phyloP scores from a whole-genome alignment of 805 yeast species.

The Pichia scutulata region DNA sequence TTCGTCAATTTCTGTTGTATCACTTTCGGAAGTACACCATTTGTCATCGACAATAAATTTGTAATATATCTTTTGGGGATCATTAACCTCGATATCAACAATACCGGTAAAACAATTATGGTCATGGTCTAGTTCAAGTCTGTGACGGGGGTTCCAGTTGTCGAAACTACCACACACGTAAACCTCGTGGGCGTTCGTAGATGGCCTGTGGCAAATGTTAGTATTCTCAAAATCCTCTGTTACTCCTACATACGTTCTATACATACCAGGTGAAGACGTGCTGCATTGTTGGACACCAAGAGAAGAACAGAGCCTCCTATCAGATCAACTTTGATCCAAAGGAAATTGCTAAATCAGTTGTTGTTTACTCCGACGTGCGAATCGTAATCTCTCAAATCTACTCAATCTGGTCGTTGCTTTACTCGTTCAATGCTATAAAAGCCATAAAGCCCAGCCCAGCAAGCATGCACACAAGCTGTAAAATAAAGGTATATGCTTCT shows the following conservation, averaged over 20 bases:
- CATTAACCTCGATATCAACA: background rate
- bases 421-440: conserved; percentile 40
- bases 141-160: conserved; percentile 44
- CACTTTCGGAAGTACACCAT: conserved; percentile 39
- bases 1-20: conserved; percentile 33
- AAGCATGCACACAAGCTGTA: conserved; percentile 42
- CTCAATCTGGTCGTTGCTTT: background rate
- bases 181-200: conserved; percentile 29
- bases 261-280: background rate
- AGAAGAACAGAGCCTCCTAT: background rate
- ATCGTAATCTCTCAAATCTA: background rate
- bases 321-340: background rate
- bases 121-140: conserved; percentile 33
- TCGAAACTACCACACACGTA: conserved; percentile 56
- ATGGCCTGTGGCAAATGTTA: conserved; percentile 23
- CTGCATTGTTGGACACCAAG: background rate
- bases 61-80: conserved; percentile 29
- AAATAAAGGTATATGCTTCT: conserved; percentile 33
- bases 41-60: conserved; percentile 54
- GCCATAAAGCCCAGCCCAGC: conserved; percentile 56
- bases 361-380: background rate
- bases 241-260: background rate
- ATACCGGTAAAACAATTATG: conserved; percentile 23
- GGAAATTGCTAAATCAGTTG: background rate
- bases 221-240: background rate